Evolutionary conservation across 1,284 basidiomycete genomes (phyloP).

Genomic region (Rhodofomes roseus): DNA sequence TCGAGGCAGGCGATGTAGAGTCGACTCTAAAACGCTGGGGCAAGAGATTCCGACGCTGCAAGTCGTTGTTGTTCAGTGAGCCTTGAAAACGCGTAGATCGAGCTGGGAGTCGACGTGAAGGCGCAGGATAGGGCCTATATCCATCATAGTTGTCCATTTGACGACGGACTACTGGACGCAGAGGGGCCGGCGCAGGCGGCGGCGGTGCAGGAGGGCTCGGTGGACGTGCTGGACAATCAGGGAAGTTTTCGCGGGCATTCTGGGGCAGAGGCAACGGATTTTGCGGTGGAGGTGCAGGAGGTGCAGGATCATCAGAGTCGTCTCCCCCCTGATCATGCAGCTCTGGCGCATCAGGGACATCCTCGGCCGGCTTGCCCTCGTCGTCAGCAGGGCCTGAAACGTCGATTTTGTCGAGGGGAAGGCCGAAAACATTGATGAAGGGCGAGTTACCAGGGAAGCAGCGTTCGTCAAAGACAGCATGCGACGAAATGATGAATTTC

Average conservation of each 20-base stretch:
- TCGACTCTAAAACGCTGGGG: constrained; percentile 6
- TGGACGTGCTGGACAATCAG: neutral
- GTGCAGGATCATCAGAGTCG: constrained; percentile 7
- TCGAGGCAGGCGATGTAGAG: constrained; percentile 4
- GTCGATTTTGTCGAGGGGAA: neutral
- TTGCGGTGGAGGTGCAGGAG: constrained; percentile 8
- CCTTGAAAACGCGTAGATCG: constrained; percentile 5
- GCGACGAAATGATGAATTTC: constrained; percentile 20
- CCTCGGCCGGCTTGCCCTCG: neutral
- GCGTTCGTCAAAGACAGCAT: constrained; percentile 28
- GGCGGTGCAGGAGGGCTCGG: constrained; percentile 3
- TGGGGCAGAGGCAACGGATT: neutral
- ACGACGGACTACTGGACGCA: constrained; percentile 3
- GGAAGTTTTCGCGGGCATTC: neutral
- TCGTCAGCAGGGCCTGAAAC: neutral
- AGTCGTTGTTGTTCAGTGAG: constrained; percentile 7
- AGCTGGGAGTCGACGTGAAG: constrained; percentile 1
- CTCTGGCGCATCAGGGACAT: neutral
- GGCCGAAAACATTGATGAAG: constrained; percentile 4
- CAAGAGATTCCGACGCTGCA: constrained; percentile 2
- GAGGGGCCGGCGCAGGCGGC: constrained; percentile 4
- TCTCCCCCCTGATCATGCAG: constrained; percentile 9
- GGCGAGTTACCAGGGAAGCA: constrained; percentile 13
- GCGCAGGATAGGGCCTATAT: constrained; percentile 7
- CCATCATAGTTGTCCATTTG: neutral